These are phyloP conservation scores for Cymbopogon flexuosus DNA, from an alignment of 202 grass and related monocot genomes.

Conservation along the genomic window DNA sequence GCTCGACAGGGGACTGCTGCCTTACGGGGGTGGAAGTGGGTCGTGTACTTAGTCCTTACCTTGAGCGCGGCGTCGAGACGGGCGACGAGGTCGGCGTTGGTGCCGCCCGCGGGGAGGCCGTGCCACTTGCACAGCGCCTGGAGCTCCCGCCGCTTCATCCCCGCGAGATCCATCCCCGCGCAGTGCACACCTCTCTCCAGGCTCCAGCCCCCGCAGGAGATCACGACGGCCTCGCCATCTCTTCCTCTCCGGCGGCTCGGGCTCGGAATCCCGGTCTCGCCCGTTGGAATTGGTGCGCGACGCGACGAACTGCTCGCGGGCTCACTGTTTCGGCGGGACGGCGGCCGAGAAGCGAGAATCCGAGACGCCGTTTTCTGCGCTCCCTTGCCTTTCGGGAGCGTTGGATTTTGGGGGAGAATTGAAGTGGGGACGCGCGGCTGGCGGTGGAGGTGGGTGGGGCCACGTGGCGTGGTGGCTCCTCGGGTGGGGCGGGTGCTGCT, in stretches of 20 bases:
- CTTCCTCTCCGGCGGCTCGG: not conserved
- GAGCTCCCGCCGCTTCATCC: constrained; percentile 47
- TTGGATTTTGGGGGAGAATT: not conserved
- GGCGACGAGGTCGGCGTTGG: constrained; percentile 38
- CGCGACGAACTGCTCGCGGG: not conserved
- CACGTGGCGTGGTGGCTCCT: not conserved
- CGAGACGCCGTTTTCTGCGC: not conserved
- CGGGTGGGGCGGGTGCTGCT: not conserved
- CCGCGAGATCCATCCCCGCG: constrained; percentile 29
- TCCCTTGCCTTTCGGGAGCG: not conserved
- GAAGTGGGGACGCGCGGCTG: not conserved
- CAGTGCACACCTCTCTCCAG: not conserved
- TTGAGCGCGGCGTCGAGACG: constrained; percentile 33
- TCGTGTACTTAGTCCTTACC: constrained; percentile 5
- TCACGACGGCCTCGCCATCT: not conserved
- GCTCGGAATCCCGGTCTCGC: not conserved
- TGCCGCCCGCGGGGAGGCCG: constrained; percentile 39
- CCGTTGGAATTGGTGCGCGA: not conserved
- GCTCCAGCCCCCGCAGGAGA: not conserved
- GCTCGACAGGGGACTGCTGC: not conserved
- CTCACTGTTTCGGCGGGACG: not conserved
- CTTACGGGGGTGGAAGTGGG: not conserved
- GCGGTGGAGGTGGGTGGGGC: not conserved
- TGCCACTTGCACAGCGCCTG: constrained; percentile 60
- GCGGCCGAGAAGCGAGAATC: not conserved